phyloP scores from a whole-genome alignment of 2,329 filamentous ascomycete species.

The Massarina eburnea region DNA sequence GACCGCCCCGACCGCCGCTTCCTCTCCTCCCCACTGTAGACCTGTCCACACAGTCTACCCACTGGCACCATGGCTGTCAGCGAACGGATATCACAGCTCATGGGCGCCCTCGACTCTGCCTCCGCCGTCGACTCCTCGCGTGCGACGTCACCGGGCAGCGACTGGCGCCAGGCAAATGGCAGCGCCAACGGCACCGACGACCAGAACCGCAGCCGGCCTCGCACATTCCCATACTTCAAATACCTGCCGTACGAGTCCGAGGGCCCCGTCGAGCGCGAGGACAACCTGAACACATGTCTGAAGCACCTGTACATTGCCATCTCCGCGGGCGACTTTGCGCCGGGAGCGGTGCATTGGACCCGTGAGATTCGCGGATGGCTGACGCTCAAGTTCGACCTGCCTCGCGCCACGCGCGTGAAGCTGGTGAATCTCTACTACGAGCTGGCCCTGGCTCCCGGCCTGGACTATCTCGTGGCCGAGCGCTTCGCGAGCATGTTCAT shows the following conservation, averaged over 20 bases:
- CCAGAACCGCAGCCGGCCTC: constrained; percentile 71
- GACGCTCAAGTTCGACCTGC: constrained; percentile 95
- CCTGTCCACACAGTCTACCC: constrained; percentile 13
- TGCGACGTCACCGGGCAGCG: constrained; percentile 78
- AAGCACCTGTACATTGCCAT: constrained; percentile 92
- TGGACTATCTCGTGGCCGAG: constrained; percentile 80
- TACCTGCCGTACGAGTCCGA: constrained; percentile 90
- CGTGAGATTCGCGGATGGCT: constrained; percentile 95
- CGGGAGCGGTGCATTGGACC: constrained; percentile 95
- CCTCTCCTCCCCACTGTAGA: constrained; percentile 16
- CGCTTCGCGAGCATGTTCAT: constrained; percentile 97
- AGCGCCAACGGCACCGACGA: constrained; percentile 48
- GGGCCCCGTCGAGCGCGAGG: constrained; percentile 73
- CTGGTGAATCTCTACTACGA: constrained; percentile 94
- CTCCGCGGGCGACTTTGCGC: constrained; percentile 89
- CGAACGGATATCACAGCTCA: constrained; percentile 47
- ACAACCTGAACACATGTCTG: constrained; percentile 81
- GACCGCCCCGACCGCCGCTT: constrained; percentile 9
- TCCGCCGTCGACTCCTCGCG: constrained; percentile 73
- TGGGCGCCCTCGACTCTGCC: constrained; percentile 40
- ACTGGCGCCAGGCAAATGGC: constrained; percentile 58
- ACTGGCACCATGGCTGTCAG: constrained; percentile 40
- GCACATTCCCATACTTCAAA: constrained; percentile 90
- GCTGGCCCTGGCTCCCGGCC: constrained; percentile 83
- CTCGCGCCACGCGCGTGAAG: constrained; percentile 76